These are phyloP conservation scores for Clonostachys sp. DNA, from an alignment of 2,329 filamentous ascomycete species.

Conservation along the genomic window DNA sequence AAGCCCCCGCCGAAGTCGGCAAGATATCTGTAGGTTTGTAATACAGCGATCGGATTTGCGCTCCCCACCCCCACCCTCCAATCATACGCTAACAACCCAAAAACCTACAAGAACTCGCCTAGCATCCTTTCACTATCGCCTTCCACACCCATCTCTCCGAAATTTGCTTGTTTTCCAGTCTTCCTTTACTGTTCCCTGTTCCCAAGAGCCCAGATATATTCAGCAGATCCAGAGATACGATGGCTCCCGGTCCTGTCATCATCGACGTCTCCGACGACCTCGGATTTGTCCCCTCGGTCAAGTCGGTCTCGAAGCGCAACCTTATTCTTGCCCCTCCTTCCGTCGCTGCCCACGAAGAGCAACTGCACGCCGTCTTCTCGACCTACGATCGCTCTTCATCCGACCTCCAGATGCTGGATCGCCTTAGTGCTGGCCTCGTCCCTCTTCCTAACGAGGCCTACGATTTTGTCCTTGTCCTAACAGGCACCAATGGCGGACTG, in stretches of 20 bases:
- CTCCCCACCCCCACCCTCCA: too few relatives aligned
- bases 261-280: slow-evolving; percentile 54
- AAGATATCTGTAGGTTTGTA: too few relatives aligned
- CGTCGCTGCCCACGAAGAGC: slow-evolving; percentile 78
- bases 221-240: slow-evolving; percentile 14
- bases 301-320: slow-evolving; percentile 45
- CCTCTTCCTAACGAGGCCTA: slow-evolving; percentile 73
- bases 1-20: too few relatives aligned
- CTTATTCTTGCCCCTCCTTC: slow-evolving; percentile 89
- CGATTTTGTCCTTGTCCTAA: slow-evolving; percentile 78
- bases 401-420: slow-evolving; percentile 97
- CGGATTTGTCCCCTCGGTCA: slow-evolving; percentile 24
- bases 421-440: slow-evolving; percentile 77
- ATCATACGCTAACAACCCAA: too few relatives aligned
- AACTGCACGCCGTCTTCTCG: slow-evolving; percentile 66
- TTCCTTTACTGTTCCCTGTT: too few relatives aligned
- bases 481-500: slow-evolving; percentile 67
- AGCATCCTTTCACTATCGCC: too few relatives aligned
- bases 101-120: too few relatives aligned
- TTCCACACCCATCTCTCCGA: too few relatives aligned
- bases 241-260: slow-evolving; percentile 48
- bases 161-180: too few relatives aligned
- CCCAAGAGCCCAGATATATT: too few relatives aligned
- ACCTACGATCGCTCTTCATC: slow-evolving; percentile 70
- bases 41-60: too few relatives aligned